phyloP scores from a whole-genome alignment of 2,329 filamentous ascomycete species.

The Paramyrothecium roridum region DNA sequence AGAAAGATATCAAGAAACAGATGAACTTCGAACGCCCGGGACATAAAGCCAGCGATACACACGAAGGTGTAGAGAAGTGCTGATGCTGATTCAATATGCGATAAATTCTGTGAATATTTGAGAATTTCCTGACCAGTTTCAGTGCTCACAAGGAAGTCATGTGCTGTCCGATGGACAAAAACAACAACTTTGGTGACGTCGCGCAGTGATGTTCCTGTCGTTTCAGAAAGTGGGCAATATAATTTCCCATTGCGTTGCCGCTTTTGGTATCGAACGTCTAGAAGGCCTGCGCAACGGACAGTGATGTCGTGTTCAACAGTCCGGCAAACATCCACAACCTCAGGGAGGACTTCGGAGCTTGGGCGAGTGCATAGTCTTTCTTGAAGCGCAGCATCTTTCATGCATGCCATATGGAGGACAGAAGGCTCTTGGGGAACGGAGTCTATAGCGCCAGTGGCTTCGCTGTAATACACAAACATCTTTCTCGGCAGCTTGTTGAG shows the following conservation, averaged over 20 bases:
- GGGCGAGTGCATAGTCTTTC: neutral
- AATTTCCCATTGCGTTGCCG: neutral
- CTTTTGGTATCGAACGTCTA: neutral
- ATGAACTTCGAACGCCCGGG: no score
- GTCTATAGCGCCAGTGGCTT: no score
- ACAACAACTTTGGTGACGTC: neutral
- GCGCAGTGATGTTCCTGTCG: no score
- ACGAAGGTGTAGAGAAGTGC: neutral
- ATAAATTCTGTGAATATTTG: neutral
- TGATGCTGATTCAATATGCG: neutral
- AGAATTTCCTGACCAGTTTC: conserved; percentile 1
- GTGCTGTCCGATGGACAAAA: conserved; percentile 10
- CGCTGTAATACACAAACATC: no score
- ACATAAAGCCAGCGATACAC: no score
- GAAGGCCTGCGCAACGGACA: conserved; percentile 3
- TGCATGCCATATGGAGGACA: conserved; percentile 3
- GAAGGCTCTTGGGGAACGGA: neutral
- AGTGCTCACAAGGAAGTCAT: conserved; percentile 9
- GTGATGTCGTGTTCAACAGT: neutral
- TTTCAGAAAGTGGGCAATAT: neutral
- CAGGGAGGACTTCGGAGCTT: no score
- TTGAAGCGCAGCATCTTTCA: neutral
- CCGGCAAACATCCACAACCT: neutral
- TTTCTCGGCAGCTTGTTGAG: neutral
- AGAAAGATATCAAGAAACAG: no score